Evolutionary conservation across 306 rosid genomes (phyloP), one percentile per base, ranked within the genome.

Genomic region (Vicia villosa): DNA sequence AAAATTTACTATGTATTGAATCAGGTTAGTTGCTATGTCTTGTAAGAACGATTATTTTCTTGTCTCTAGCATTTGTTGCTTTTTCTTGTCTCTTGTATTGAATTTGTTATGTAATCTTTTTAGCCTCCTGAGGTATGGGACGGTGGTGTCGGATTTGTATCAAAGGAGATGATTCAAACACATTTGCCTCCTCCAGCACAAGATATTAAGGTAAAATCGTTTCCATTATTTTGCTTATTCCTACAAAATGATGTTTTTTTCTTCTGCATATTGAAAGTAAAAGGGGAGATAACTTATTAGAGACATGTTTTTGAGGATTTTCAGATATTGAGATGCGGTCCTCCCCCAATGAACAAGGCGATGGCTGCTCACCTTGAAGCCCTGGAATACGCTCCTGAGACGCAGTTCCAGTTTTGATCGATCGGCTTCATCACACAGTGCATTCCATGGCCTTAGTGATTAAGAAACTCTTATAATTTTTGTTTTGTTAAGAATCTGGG

Each of bases 271-370:
- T 65, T 13, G 3, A 10, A 17, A 12, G 9, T 56, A 15, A 64
- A 55, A 78, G 38, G 57, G 19, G 57, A 70, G 73, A 73, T 41
- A 38, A 26, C 54, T 26, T 75, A 79, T 64, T 20, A 8, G 45
- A 7, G 36, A 10, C 20, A 19, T 34, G 64, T 16, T 42, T 17
- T 2, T 43, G 58, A 12, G 17, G 61, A 73, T 57, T 22, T 82
- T 81, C 84, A 94, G 99, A 79, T 94, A 51, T 72, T 94, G 60
- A 83, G 99, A 75, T 94, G 99, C 10, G 99, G 99, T 9, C 97
- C 99, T 2, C 99, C 99, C 8, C 97, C 97, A 0, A 94, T 94
- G 99, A 94, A 94, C 92, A 94, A 94, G 83, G 99, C 96, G 62
- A 91, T 94, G 97, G 87, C 83, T 32, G 89, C 72, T 70, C 88